Base-by-base conservation (phyloP, 345 rosid genomes). In the Hypericum perforatum region DNA sequence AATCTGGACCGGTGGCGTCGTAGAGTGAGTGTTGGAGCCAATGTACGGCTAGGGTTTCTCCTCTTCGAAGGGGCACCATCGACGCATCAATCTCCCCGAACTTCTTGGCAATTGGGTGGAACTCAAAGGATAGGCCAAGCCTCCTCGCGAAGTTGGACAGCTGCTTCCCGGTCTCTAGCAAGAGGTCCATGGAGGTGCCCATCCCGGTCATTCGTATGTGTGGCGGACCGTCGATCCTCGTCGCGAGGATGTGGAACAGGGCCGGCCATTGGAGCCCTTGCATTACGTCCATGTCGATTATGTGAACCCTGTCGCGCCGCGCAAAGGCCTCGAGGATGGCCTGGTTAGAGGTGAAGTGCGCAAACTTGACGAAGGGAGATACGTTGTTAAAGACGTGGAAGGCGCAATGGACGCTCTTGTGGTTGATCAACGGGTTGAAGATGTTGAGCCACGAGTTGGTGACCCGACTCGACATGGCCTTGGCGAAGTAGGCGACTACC, bases 241-340 rank as follows among this genome's bases (percentile, higher is more conserved):
- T 76, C 13, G 82, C 78, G 0, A 83, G 68, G 73, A 83, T 83
- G 67, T 83, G 91, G 52, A 83, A 80, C 5, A 83, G 54, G 5
- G 84, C 84, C 6, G 91, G 91, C 91, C 91, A 83, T 65, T 80
- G 91, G 44, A 83, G 51, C 9, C 91, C 91, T 59, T 80, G 86
- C 86, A 80, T 80, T 60, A 83, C 74, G 49, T 83, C 86, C 1
- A 83, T 76, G 63, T 83, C 91, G 1, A 83, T 52, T 43, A 83
- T 80, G 59, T 83, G 91, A 46, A 83, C 86, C 52, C 62, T 63
- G 3, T 76, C 74, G 4, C 60, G 72, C 9, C 68, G 68, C 8
- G 78, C 80, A 39, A 83, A 76, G 12, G 86, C 91, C 58, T 80
- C 91, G 0, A 83, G 77, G 58, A 78, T 80, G 47, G 82, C 86